Percentiles rank a stretch among this genome's conserved stretches.
These are phyloP conservation scores for Aureobasidium uvarum DNA, from an alignment of 2,329 filamentous ascomycete species.

Conservation along the genomic window DNA sequence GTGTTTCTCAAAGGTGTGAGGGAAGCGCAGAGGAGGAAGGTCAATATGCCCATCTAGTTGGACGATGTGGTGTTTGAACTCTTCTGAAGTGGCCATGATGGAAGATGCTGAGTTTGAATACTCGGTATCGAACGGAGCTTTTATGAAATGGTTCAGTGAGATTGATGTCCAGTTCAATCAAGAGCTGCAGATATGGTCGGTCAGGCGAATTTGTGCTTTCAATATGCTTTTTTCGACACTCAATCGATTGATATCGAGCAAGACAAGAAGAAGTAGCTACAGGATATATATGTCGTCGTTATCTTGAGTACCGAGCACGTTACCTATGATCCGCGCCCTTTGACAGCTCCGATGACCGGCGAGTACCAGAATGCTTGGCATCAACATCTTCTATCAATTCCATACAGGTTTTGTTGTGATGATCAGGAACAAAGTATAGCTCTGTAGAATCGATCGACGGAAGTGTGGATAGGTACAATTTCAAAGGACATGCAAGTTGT, in stretches of 20 bases:
- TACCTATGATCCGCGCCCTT: constrained; percentile 1
- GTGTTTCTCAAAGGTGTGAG: constrained; percentile 45
- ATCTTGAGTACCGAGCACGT: background rate
- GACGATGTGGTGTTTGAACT: constrained; percentile 48
- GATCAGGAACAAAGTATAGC: background rate
- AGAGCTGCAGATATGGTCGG: too few species aligned
- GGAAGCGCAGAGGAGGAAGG: constrained; percentile 44
- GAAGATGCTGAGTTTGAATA: background rate
- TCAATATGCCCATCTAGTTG: constrained; percentile 49
- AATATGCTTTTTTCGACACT: too few species aligned
- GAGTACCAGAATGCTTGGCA: constrained; percentile 7
- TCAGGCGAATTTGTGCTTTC: too few species aligned
- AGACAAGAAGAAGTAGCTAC: background rate
- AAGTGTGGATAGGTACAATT: background rate
- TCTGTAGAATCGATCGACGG: background rate
- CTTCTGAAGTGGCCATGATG: background rate
- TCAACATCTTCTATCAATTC: background rate
- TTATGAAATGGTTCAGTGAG: too few species aligned
- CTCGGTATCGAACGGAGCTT: background rate
- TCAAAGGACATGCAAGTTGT: too few species aligned
- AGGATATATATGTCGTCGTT: background rate
- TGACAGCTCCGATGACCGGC: constrained; percentile 14
- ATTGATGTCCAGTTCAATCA: too few species aligned
- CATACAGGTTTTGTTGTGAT: background rate
- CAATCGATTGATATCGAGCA: too few species aligned